Percentiles rank a stretch among this genome's conserved stretches.
phyloP scores from a whole-genome alignment of 2,329 filamentous ascomycete species.

The Phaeosphaeria sp. region DNA sequence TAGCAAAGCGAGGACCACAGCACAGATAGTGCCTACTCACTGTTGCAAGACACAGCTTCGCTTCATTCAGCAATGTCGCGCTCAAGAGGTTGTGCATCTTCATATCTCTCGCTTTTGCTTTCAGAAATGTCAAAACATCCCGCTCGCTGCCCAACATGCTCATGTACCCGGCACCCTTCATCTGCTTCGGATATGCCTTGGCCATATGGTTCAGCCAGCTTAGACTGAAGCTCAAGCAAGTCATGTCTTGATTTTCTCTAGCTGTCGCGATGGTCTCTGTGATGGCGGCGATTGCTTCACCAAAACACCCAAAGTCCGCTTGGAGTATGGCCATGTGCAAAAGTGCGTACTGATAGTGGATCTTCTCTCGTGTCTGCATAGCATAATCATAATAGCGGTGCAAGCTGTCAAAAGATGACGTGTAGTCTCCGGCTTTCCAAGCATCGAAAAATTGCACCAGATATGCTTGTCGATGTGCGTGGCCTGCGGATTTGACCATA shows the following conservation, averaged over 20 bases:
- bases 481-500: conserved; percentile 70
- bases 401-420: conserved; percentile 86
- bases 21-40: conserved; percentile 58
- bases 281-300: conserved; percentile 91
- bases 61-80: conserved; percentile 83
- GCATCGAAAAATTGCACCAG: conserved; percentile 89
- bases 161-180: conserved; percentile 71
- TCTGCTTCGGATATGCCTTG: conserved; percentile 80
- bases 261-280: conserved; percentile 95
- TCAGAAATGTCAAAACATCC: conserved; percentile 82
- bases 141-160: conserved; percentile 79
- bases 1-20: neutral
- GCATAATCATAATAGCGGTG: conserved; percentile 98
- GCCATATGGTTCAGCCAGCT: conserved; percentile 96
- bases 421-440: conserved; percentile 89
- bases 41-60: conserved; percentile 76
- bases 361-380: conserved; percentile 80
- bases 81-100: conserved; percentile 87
- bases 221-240: conserved; percentile 90
- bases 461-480: conserved; percentile 76
- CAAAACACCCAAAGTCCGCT: conserved; percentile 90
- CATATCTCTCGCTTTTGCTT: conserved; percentile 82
- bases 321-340: conserved; percentile 93
- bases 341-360: conserved; percentile 92
- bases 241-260: conserved; percentile 88